Evolutionary conservation across 1,139 yeast species (phyloP), one percentile per base, ranked within the genome.

Genomic region (Yamadazyma diddensiae): DNA sequence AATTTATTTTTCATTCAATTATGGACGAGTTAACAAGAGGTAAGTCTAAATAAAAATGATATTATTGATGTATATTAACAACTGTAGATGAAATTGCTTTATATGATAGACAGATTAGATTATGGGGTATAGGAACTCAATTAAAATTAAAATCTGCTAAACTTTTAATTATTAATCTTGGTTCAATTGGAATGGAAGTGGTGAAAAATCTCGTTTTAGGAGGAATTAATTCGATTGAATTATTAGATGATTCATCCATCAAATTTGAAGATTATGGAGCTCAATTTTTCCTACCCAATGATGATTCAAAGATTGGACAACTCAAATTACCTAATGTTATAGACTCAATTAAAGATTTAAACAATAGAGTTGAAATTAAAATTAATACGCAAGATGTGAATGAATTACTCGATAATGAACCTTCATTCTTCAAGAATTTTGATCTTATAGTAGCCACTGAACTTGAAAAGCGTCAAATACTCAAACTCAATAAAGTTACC

Each of bases 111-210:
- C 99, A 92, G 57, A 90, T 92, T 47, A 65, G 99, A 44, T 70
- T 92, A 23, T 92, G 99, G 99, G 98, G 98, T 9, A 70, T 92
- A 61, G 94, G 85, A 18, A 95, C 97, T 11, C 99, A 92, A 57
- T 70, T 78, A 31, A 65, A 88, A 31, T 75, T 92, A 64, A 70
- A 94, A 28, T 75, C 81, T 17, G 82, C 97, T 11, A 74, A 73
- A 34, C 69, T 90, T 6, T 64, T 92, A 33, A 53, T 88, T 24
- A 64, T 87, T 21, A 80, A 82, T 42, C 49, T 84, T 20, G 82
- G 87, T 7, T 85, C 85, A 0, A 66, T 83, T 8, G 92, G 94
- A 3, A 77, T 82, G 17, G 97, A 88, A 54, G 70, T 82, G 10
- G 80, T 82, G 25, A 92, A 92, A 58, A 90, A 90, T 57, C 59